Conservation (phyloP, 352 stramenopile species). For the Phytophthora litchii region DNA sequence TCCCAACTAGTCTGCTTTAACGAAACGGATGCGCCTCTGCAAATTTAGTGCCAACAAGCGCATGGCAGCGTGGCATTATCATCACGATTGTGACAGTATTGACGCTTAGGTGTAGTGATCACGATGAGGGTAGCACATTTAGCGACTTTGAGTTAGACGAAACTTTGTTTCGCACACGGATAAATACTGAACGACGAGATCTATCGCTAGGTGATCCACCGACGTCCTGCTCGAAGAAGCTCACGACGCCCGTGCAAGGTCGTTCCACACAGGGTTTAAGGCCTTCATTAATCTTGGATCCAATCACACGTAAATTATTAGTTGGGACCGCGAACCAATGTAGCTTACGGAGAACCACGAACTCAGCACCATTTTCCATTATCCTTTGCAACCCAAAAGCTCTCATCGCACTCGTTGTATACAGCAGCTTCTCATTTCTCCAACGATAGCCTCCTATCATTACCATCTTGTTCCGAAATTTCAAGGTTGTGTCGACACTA, state of each 20-base stretch:
- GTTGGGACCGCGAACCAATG: slow-evolving; percentile 10
- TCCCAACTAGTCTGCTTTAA: neutral
- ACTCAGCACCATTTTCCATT: slow-evolving; percentile 7
- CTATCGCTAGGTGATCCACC: neutral
- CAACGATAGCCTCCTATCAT: neutral
- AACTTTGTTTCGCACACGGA: slow-evolving; percentile 5
- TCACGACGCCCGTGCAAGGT: neutral
- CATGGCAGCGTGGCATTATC: too few relatives aligned
- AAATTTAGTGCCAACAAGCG: slow-evolving; percentile 4
- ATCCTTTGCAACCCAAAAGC: slow-evolving; percentile 10
- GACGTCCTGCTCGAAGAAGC: slow-evolving; percentile 3
- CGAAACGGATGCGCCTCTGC: slow-evolving; percentile 3
- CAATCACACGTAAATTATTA: slow-evolving; percentile 14
- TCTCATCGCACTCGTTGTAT: slow-evolving; percentile 10
- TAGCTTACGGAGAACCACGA: slow-evolving; percentile 2
- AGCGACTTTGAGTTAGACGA: neutral
- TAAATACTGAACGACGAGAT: neutral
- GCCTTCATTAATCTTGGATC: neutral
- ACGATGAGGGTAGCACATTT: neutral
- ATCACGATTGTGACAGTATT: too few relatives aligned
- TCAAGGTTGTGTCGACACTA: neutral
- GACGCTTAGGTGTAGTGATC: neutral
- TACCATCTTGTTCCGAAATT: neutral
- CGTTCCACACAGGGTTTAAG: neutral
- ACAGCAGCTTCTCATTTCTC: neutral